Percentiles rank a stretch among this genome's conserved stretches.
phyloP scores from a whole-genome alignment of 176 grass and related monocot genomes.

The Themeda triandra region DNA sequence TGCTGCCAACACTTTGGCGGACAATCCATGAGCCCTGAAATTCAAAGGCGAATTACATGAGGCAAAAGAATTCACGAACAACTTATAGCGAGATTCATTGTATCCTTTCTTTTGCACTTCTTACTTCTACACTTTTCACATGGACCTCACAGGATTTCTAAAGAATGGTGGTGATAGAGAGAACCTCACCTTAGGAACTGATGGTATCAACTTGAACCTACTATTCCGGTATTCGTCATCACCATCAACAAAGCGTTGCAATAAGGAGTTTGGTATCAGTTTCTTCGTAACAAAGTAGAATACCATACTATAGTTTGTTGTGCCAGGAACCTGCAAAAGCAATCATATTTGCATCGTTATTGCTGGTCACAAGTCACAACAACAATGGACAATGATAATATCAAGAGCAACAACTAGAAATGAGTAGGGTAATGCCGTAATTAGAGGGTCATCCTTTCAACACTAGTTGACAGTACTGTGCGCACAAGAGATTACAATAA shows the following conservation, averaged over 20 bases:
- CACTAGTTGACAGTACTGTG: not conserved
- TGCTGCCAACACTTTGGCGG: constrained; percentile 93
- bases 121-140: not conserved
- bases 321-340: constrained; percentile 85
- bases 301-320: constrained; percentile 97
- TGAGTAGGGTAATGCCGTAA: not conserved
- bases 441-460: not conserved
- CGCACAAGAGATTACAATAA: not conserved
- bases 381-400: not conserved
- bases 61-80: not conserved
- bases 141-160: not conserved
- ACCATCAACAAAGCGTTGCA: constrained; percentile 91
- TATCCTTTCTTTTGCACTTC: not conserved
- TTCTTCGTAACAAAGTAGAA: constrained; percentile 90
- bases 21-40: constrained; percentile 98
- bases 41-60: constrained; percentile 25
- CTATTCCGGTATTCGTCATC: constrained; percentile 98
- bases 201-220: constrained; percentile 97
- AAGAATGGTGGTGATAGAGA: not conserved
- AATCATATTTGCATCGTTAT: constrained; percentile 18
- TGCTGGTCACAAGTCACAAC: not conserved
- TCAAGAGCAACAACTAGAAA: not conserved
- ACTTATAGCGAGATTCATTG: not conserved
- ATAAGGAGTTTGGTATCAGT: constrained; percentile 74
- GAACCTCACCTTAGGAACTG: constrained; percentile 78